Percentiles rank a stretch among this genome's conserved stretches.
Evolutionary conservation across 805 yeast species (phyloP).

Genomic region (Hermanozyma aechmeae): DNA sequence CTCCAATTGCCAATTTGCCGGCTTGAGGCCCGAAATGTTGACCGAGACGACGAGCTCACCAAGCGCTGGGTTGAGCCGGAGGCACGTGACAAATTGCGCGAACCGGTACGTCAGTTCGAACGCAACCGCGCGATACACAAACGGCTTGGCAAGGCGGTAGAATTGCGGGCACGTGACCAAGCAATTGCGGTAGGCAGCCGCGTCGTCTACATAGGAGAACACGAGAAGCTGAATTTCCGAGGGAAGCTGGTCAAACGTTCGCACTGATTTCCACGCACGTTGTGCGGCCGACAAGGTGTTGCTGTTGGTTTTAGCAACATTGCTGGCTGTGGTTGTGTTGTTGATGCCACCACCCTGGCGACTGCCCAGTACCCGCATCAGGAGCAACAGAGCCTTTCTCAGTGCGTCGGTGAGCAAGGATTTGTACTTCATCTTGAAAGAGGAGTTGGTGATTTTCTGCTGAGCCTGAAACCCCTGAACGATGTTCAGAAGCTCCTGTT

Average conservation of each 20-base stretch:
- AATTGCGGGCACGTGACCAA: conserved; percentile 45
- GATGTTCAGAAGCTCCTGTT: conserved; percentile 20
- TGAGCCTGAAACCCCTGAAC: conserved; percentile 8
- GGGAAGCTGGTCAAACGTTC: conserved; percentile 26
- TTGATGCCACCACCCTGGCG: too few relatives aligned
- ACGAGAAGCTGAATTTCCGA: conserved; percentile 32
- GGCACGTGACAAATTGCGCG: conserved; percentile 67
- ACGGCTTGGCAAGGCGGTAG: conserved; percentile 41
- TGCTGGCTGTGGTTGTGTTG: background rate
- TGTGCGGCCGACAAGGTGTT: conserved; percentile 3
- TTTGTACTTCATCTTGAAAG: conserved; percentile 38
- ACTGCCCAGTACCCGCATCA: conserved; percentile 15
- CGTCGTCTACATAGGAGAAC: conserved; percentile 22
- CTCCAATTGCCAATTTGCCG: conserved; percentile 20
- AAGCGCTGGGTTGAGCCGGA: conserved; percentile 46
- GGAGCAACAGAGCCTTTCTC: conserved; percentile 30
- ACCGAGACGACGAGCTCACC: conserved; percentile 48
- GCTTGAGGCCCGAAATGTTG: conserved; percentile 44
- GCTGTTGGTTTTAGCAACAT: conserved; percentile 4
- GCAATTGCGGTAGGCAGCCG: conserved; percentile 28
- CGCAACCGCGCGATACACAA: conserved; percentile 43
- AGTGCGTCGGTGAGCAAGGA: conserved; percentile 41
- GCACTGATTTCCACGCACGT: conserved; percentile 4
- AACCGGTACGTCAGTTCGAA: conserved; percentile 69
- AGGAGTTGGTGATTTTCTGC: conserved; percentile 7